Evolutionary conservation across 306 rosid genomes (phyloP), one percentile per base, ranked within the genome.

Genomic region (Cucurbita ficifolia): DNA sequence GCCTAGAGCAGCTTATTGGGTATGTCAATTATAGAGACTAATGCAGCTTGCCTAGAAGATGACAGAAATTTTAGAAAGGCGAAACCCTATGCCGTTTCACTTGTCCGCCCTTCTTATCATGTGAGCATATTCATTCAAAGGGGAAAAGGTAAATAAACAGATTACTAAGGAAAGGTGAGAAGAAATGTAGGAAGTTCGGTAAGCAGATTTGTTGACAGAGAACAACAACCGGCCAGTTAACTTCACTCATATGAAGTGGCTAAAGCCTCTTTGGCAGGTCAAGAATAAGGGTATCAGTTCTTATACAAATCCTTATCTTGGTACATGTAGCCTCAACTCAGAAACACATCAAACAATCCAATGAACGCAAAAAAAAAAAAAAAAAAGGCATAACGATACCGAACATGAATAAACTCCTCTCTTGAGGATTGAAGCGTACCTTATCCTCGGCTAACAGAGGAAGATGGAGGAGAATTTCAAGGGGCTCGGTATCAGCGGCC

Each of bases 181-280:
- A 17, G 33, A 69, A 78, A 81, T 90, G 84, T 92, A 52, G 83
- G 88, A 92, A 87, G 82, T 86, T 90, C 96, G 96, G 98, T 92
- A 88, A 90, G 91, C 96, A 92, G 93, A 90, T 79, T 21, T 49
- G 82, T 84, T 70, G 93, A 93, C 81, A 21, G 88, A 90, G 61
- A 86, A 38, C 98, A 79, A 86, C 81, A 81, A 80, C 84, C 95
- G 95, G 92, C 96, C 96, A 86, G 96, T 59, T 14, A 92, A 87
- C 89, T 80, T 84, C 92, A 76, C n/a, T 2, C 5, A 40, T 63
- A 76, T 22, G 14, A 80, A 87, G 16, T 92, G 22, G 96, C 95
- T 88, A 87, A 88, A 89, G 95, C 97, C 90, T 7, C 89, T 45
- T 80, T 83, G 90, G 96, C 96, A 92, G 84, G 74, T 92, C 96